These are phyloP conservation scores for Canariomyces notabilis DNA, from an alignment of 2,329 filamentous ascomycete genomes.

Conservation along the genomic window DNA sequence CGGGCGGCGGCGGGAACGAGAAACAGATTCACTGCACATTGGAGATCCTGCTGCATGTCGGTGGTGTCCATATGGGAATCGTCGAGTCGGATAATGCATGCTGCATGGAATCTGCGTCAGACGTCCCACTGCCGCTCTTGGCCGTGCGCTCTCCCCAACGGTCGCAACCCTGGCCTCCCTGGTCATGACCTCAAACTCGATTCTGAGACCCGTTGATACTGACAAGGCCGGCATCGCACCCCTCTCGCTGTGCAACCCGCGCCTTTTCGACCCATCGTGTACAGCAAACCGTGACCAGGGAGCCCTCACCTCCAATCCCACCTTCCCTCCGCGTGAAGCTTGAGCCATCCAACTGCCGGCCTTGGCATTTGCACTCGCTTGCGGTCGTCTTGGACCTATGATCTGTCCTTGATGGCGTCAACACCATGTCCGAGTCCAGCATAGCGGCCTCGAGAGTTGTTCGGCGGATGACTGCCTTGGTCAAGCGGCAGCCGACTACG, in stretches of 20 bases:
- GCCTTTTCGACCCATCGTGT: neutral
- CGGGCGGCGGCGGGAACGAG: no score
- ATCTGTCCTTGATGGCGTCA: neutral
- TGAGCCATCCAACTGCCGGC: slow-evolving; percentile 9
- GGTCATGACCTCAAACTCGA: slow-evolving; percentile 7
- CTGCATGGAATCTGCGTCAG: slow-evolving; percentile 8
- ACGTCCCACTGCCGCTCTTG: slow-evolving; percentile 6
- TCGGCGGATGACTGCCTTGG: no score
- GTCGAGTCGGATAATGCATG: slow-evolving; percentile 6
- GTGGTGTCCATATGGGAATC: slow-evolving; percentile 4
- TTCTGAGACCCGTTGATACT: slow-evolving; percentile 15
- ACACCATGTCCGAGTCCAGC: neutral
- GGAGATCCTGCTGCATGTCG: slow-evolving; percentile 9
- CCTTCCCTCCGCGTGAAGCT: slow-evolving; percentile 7
- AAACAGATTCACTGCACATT: neutral
- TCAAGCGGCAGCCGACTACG: no score
- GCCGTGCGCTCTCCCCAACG: neutral
- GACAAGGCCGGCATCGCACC: slow-evolving; percentile 4
- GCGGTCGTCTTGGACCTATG: neutral
- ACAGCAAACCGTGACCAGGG: neutral
- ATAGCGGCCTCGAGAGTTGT: neutral
- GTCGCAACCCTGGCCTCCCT: slow-evolving; percentile 3
- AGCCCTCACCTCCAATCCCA: slow-evolving; percentile 10
- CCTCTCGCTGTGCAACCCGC: neutral
- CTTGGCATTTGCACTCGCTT: neutral